These are phyloP conservation scores for Debaryomyces fabryi DNA, from an alignment of 1,139 yeast genomes.

Conservation along the genomic window DNA sequence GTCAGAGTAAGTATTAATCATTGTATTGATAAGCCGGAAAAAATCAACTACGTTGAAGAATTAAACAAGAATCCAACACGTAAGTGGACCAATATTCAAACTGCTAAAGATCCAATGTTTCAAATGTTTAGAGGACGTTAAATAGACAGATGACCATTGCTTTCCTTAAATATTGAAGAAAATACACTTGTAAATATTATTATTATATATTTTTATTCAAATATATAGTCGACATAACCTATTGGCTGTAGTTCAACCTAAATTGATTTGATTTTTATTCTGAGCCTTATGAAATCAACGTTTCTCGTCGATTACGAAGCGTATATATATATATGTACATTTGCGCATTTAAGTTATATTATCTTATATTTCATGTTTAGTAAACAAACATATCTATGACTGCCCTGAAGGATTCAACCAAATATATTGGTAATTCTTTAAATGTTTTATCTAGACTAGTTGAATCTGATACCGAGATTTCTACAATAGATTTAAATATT, in stretches of 20 bases:
- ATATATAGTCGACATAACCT: neutral
- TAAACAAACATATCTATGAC: slow-evolving; percentile 18
- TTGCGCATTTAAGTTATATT: neutral
- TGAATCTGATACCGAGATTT: slow-evolving; percentile 58
- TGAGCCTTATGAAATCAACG: neutral
- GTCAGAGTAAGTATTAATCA: slow-evolving; percentile 72
- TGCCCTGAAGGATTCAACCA: slow-evolving; percentile 36
- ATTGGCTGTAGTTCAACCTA: neutral
- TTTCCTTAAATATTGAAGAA: neutral
- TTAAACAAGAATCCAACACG: slow-evolving; percentile 67
- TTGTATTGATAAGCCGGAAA: slow-evolving; percentile 45
- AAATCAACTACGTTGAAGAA: slow-evolving; percentile 57
- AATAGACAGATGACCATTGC: neutral
- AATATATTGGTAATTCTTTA: slow-evolving; percentile 33
- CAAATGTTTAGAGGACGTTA: slow-evolving; percentile 60
- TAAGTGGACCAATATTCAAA: slow-evolving; percentile 53
- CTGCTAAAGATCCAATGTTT: slow-evolving; percentile 54
- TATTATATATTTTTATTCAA: slow-evolving; percentile 1
- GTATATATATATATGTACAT: no score
- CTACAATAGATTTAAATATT: slow-evolving; percentile 53
- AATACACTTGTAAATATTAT: slow-evolving; percentile 1
- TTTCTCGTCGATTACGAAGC: neutral
- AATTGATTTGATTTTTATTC: neutral
- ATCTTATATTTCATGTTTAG: neutral
- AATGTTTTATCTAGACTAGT: slow-evolving; percentile 33